phyloP scores from a whole-genome alignment of 345 rosid genomes.

The Eucalyptus shirleyi region DNA sequence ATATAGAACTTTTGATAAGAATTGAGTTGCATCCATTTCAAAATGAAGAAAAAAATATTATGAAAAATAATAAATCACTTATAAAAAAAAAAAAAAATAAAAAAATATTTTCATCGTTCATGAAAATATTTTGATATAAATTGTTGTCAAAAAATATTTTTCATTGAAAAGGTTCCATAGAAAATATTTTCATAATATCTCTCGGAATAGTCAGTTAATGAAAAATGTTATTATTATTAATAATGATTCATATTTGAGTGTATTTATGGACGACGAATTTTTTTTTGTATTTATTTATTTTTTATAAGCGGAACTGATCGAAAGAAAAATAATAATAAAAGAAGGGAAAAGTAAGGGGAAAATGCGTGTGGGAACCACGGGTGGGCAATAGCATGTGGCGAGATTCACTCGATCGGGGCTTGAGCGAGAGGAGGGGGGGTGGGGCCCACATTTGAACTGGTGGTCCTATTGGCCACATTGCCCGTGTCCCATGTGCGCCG shows the following conservation, averaged over 20 bases:
- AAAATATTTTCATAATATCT: not conserved
- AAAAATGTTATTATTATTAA: not conserved
- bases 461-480: not conserved
- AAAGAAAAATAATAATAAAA: not conserved
- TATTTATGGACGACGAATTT: not conserved
- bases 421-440: not conserved
- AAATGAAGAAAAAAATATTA: no score
- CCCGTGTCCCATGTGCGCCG: not conserved
- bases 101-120: rapidly evolving
- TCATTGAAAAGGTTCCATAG: no score
- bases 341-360: not conserved
- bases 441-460: not conserved
- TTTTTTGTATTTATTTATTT: not conserved
- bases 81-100: rapidly evolving
- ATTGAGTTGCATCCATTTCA: no score
- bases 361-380: not conserved
- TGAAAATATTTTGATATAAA: not conserved
- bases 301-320: not conserved
- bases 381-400: not conserved
- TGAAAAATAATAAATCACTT: no score
- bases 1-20: not conserved
- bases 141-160: not conserved
- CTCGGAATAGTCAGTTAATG: not conserved
- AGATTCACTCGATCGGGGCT: not conserved
- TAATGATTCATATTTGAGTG: not conserved